These are phyloP conservation scores for Pilasporangium apinafurcum DNA, from an alignment of 352 stramenopile species.

Conservation along the genomic window DNA sequence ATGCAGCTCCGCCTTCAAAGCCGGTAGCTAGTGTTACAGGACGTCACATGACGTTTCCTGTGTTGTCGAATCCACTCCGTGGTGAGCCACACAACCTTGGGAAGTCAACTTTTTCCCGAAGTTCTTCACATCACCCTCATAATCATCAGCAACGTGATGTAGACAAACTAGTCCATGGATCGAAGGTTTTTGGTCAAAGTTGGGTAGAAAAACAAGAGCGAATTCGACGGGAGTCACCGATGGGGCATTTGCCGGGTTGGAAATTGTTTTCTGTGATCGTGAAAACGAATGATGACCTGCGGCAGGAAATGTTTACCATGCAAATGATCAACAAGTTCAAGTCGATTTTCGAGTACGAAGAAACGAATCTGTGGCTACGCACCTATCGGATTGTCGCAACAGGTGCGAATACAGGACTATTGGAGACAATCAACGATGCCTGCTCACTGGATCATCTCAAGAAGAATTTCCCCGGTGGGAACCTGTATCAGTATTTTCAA, in stretches of 20 bases:
- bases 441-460: constrained; percentile 96
- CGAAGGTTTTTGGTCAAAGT: constrained; percentile 72
- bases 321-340: constrained; percentile 95
- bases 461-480: constrained; percentile 87
- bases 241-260: constrained; percentile 80
- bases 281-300: constrained; percentile 97
- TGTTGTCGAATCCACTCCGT: not conserved
- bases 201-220: constrained; percentile 57
- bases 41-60: constrained; percentile 18
- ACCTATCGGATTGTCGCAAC: constrained; percentile 96
- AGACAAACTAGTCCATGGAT: constrained; percentile 74
- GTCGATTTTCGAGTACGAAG: constrained; percentile 92
- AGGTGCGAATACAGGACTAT: constrained; percentile 88
- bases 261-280: constrained; percentile 93
- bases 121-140: no score
- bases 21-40: constrained; percentile 1
- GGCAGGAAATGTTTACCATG: constrained; percentile 97
- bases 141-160: constrained; percentile 22
- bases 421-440: constrained; percentile 95
- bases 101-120: constrained; percentile 8
- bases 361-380: constrained; percentile 89
- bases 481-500: constrained; percentile 89
- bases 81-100: constrained; percentile 6
- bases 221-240: constrained; percentile 63
- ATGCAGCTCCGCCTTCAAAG: no score